Conservation (phyloP, 768 basidiomycete genomes). For the Baorangia bicolor region DNA sequence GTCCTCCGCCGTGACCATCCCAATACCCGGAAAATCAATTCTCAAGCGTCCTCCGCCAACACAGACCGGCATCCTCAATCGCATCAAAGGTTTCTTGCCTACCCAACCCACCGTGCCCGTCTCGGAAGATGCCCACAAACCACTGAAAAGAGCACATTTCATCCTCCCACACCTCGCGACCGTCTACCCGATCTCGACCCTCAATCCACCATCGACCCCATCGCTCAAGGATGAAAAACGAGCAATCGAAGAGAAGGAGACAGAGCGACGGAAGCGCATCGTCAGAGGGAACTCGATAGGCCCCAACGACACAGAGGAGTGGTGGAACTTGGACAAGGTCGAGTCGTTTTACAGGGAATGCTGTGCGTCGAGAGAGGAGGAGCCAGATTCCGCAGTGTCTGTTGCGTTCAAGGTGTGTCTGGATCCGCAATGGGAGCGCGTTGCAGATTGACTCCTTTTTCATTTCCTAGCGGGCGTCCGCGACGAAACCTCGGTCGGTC, state of each 20-base stretch:
- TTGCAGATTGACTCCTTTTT: background rate
- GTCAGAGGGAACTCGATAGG: conserved; percentile 53
- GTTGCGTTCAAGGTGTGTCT: conserved; percentile 63
- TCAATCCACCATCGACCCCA: conserved; percentile 81
- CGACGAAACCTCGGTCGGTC: conserved; percentile 62
- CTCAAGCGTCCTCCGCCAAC: conserved; percentile 72
- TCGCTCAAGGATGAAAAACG: conserved; percentile 78
- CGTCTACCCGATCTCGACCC: conserved; percentile 85
- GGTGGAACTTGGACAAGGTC: conserved; percentile 86
- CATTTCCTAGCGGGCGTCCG: conserved; percentile 45
- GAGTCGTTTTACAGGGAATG: conserved; percentile 87
- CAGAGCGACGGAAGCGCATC: conserved; percentile 63
- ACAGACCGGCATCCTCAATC: conserved; percentile 68
- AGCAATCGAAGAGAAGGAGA: conserved; percentile 74
- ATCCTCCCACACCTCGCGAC: conserved; percentile 83
- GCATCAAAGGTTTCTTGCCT: conserved; percentile 73
- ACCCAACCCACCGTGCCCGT: conserved; percentile 39
- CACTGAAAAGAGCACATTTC: conserved; percentile 88
- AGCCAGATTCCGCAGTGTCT: conserved; percentile 62
- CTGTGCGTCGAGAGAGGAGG: conserved; percentile 73
- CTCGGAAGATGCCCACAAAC: conserved; percentile 49
- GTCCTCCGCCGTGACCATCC: conserved; percentile 79
- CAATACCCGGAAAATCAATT: conserved; percentile 77
- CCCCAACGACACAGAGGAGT: conserved; percentile 47
- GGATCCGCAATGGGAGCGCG: background rate